These are phyloP conservation scores for Rhizopus delemar DNA, from an alignment of 371 early-diverging fungal species.

Conservation along the genomic window DNA sequence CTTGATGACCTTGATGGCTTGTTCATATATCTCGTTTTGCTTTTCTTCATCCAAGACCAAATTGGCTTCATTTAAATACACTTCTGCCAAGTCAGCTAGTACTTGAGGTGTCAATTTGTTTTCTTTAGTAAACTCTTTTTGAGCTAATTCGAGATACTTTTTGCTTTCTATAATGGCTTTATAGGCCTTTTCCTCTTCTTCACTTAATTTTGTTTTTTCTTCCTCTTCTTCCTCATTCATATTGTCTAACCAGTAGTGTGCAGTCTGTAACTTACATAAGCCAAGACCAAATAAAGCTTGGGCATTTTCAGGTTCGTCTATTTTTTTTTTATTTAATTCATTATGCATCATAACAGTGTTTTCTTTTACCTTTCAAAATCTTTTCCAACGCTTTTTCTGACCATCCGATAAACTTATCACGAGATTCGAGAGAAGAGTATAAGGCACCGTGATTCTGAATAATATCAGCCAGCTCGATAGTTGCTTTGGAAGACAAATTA, in stretches of 20 bases:
- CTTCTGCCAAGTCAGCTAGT: constrained; percentile 44
- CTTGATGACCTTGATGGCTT: constrained; percentile 32
- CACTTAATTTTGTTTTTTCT: constrained; percentile 23
- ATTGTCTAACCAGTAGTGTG: constrained; percentile 44
- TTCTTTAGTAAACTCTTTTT: constrained; percentile 23
- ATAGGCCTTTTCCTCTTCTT: constrained; percentile 43
- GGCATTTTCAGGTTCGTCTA: constrained; percentile 39
- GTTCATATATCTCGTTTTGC: constrained; percentile 33
- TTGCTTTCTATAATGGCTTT: constrained; percentile 39
- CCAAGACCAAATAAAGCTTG: constrained; percentile 39
- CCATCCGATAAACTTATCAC: constrained; percentile 36
- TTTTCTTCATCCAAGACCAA: constrained; percentile 42
- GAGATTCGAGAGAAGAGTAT: constrained; percentile 22
- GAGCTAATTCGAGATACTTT: constrained; percentile 33
- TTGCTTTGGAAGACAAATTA: constrained; percentile 9
- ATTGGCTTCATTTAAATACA: constrained; percentile 44
- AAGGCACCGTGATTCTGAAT: constrained; percentile 39
- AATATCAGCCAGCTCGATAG: constrained; percentile 37
- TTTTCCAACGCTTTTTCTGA: constrained; percentile 31
- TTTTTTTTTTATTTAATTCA: not conserved
- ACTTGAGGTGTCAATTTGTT: constrained; percentile 31
- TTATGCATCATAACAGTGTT: not conserved
- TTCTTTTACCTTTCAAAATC: constrained; percentile 25
- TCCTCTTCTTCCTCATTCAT: constrained; percentile 29
- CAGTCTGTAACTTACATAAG: constrained; percentile 36